Percentiles rank a stretch among this genome's conserved stretches.
phyloP scores from a whole-genome alignment of 2,329 filamentous ascomycete genomes.

The Cordyceps cicadae region DNA sequence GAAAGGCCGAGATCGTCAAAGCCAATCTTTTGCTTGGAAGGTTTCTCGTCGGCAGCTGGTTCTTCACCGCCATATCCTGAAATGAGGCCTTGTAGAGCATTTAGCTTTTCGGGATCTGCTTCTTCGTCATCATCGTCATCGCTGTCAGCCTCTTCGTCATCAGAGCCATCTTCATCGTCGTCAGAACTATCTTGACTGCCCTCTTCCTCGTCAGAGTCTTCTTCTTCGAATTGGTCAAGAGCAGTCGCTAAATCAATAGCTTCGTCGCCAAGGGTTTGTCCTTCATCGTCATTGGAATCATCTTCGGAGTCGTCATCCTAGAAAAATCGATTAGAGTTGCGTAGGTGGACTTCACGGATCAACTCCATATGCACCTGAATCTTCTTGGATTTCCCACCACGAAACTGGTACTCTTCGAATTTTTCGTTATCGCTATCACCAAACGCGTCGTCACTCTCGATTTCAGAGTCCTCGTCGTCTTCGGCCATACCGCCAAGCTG shows the following conservation, averaged over 20 bases:
- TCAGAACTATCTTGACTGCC: slow-evolving; percentile 34
- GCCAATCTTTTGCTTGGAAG: slow-evolving; percentile 58
- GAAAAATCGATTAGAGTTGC: neutral
- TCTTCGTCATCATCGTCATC: slow-evolving; percentile 47
- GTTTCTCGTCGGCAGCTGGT: slow-evolving; percentile 34
- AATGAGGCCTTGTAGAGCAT: slow-evolving; percentile 60
- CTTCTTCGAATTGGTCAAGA: slow-evolving; percentile 46
- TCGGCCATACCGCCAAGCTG: slow-evolving; percentile 55
- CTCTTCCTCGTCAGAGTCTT: slow-evolving; percentile 40
- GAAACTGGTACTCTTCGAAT: slow-evolving; percentile 63
- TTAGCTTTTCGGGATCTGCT: slow-evolving; percentile 47
- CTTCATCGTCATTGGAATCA: slow-evolving; percentile 44
- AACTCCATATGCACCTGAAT: neutral
- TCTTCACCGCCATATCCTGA: slow-evolving; percentile 57
- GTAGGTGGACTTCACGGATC: neutral
- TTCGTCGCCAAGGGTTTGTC: slow-evolving; percentile 49
- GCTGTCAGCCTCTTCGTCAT: slow-evolving; percentile 40
- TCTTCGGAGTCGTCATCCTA: slow-evolving; percentile 53
- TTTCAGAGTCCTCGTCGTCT: slow-evolving; percentile 55
- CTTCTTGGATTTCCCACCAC: slow-evolving; percentile 33
- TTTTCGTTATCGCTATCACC: slow-evolving; percentile 80
- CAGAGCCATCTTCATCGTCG: slow-evolving; percentile 25
- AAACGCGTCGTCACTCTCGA: slow-evolving; percentile 71
- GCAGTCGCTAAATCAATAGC: slow-evolving; percentile 52
- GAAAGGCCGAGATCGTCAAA: slow-evolving; percentile 66